Evolutionary conservation across 257 asterid genomes (phyloP), one percentile per base, ranked within the genome.

Genomic region (Przewalskia tangutica): DNA sequence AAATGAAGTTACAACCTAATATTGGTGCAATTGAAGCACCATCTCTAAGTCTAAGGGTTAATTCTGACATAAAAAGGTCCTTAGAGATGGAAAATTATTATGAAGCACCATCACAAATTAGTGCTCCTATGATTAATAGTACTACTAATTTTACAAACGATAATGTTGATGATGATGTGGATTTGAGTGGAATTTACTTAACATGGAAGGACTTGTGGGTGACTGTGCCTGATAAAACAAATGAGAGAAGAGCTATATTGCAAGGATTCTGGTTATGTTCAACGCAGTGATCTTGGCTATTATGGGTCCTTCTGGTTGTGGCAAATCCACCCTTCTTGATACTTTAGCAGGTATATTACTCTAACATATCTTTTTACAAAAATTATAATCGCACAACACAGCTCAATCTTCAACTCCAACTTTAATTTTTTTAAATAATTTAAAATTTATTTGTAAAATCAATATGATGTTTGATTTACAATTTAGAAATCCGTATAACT

Each of bases 271-370:
- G 95, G 95, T 2, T 90, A 89, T 81, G 93, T 84, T 7, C 83
- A 53, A 50, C 90, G 4, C 75, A 87, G 86, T n/a, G n/a, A n/a
- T 87, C 1, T 81, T 90, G 79, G 93, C 92, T 44, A 62, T 91
- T 68, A 91, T 91, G 95, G 95, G 95, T 13, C 95, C 95, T 62
- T 91, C 95, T 2, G 95, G 95, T 2, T 89, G 87, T 62, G 95
- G 95, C 51, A 91, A 91, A 82, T 91, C 95, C 0, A 91, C 93
- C 17, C 93, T 91, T n/a, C 93, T 91, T 14, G 92, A 91, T 65
- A 84, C 93, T 3, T 82, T 91, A 81, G 93, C 93, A 65, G 93
- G 93, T 91, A 32, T 10, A 38, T 38, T 38, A 38, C 42, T 38
- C 42, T 38, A 23, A 23, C 27, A 23, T 23, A 0, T 11, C 10